Conservation (phyloP, 768 basidiomycete species). For the Mrakia gelida region DNA sequence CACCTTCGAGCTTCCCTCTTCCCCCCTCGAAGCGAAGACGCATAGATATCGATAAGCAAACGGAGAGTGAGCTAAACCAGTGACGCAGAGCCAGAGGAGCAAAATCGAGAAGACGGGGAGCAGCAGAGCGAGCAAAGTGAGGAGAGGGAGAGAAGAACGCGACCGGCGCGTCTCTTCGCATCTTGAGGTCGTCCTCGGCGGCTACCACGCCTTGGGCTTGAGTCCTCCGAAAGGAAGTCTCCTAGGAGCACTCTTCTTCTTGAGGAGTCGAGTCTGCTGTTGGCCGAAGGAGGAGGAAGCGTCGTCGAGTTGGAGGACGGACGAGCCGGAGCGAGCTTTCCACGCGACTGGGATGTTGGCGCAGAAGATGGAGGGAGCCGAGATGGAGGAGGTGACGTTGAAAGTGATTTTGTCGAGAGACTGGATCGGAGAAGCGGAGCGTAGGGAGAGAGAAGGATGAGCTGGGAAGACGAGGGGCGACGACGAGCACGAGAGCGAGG, state of each 20-base stretch:
- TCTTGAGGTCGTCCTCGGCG: not conserved
- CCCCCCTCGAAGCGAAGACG: too few species aligned
- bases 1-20: too few species aligned
- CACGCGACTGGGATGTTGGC: not conserved
- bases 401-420: not conserved
- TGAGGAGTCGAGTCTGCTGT: not conserved
- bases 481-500: too few species aligned
- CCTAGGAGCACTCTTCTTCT: not conserved
- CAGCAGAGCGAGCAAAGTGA: too few species aligned
- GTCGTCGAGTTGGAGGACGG: too few species aligned
- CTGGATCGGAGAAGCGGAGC: not conserved
- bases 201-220: conserved; percentile 2
- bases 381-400: not conserved
- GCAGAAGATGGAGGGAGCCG: not conserved
- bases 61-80: too few species aligned
- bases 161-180: not conserved
- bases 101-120: too few species aligned
- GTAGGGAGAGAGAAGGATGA: not conserved
- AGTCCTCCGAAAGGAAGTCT: not conserved
- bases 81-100: too few species aligned
- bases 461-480: not conserved
- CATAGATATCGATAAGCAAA: too few species aligned
- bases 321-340: too few species aligned
- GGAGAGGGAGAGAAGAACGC: not conserved
- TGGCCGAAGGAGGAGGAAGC: not conserved